Evolutionary conservation across 163 green algal genomes (phyloP), one percentile per base, ranked within the genome.

Genomic region (Prototheca wickerhamii): DNA sequence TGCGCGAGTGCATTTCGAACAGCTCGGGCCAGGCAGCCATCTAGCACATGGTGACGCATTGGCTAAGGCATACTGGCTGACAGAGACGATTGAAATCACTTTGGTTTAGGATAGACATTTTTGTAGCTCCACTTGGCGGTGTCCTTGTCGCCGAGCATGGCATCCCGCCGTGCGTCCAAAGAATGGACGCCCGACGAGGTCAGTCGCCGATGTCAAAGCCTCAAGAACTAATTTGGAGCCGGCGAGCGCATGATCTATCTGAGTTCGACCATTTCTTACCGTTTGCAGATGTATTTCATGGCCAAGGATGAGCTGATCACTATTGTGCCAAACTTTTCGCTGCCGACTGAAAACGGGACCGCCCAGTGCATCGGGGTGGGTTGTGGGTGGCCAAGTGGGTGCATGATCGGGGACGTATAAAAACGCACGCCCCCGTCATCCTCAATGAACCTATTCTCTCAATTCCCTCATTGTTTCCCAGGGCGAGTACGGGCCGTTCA

Each of bases 261-360:
- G 40, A 49, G 40, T 15, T 23, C 15, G 40, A 10, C 40, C 40
- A 49, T 23, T 49, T 49, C 12, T 15, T 10, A 49, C 10, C 40
- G 40, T 23, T 6, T 12, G 58, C 72, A 79, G 72, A 73, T 75
- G 34, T 67, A 79, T 56, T 79, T 95, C 50, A 88, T 86, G 46
- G 80, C 86, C 32, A 82, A 83, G 49, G 82, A 87, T 37, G 85
- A 94, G 70, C 33, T 92, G 37, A 77, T 90, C 44, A 69, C 58
- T 35, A 92, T 95, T 58, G 82, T 91, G 61, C 87, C 89, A 17
- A 94, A 91, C 69, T 94, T 93, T 60, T 86, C 74, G 4, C 64
- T 91, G 15, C 60, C 33, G 32, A 78, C 59, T 2, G 52, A 82
- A 37, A 75, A 75, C 10, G 51, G 56, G 44, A 80, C 63, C 21